Evolutionary conservation across 192 early-diverging fungal genomes (phyloP), one percentile per base, ranked within the genome.

Genomic region (Mortierella claussenii): DNA sequence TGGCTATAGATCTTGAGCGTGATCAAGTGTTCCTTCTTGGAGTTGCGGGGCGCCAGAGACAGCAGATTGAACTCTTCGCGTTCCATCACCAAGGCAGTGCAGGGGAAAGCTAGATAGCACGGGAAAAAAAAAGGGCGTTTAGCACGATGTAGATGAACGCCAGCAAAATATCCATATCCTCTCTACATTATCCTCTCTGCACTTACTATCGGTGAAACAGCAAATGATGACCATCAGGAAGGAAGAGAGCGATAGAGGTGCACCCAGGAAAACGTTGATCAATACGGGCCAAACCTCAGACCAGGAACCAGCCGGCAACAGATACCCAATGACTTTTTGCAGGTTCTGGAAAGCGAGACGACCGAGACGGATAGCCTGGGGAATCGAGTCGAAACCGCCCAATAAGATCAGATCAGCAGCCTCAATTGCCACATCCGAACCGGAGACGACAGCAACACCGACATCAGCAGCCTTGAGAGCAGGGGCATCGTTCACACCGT

Each of bases 401-500:
- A 90, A 63, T 30, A 90, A 78, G 26, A 88, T 83, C 81, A 93
- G 86, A 55, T 87, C 87, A 13, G 86, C 87, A 32, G 86, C 90
- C 31, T 87, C 90, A 54, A 85, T 89, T n/a, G 88, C 86, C 4
- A 94, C 92, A 64, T 95, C 94, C 0, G 90, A 89, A 37, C 95
- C 94, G 55, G 82, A 78, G 13, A 90, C 95, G 85, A 98, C 92
- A 48, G 96, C 93, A 34, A 98, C 84, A 43, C 94, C 94, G 31
- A 98, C 86, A 65, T 95, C 86, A 12, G 96, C 94, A n/a, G 89
- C 89, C 55, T 91, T 94, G 50, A 98, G 85, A n/a, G 96, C 93
- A 21, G 95, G 93, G 46, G 94, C 86, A 60, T 97, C 96, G 69
- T 96, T 96, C 13, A 94, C 92, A 53, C 94, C 96, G 71, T 97